These are phyloP conservation scores for Hypericum perforatum DNA, from an alignment of 345 rosid species.

Conservation along the genomic window DNA sequence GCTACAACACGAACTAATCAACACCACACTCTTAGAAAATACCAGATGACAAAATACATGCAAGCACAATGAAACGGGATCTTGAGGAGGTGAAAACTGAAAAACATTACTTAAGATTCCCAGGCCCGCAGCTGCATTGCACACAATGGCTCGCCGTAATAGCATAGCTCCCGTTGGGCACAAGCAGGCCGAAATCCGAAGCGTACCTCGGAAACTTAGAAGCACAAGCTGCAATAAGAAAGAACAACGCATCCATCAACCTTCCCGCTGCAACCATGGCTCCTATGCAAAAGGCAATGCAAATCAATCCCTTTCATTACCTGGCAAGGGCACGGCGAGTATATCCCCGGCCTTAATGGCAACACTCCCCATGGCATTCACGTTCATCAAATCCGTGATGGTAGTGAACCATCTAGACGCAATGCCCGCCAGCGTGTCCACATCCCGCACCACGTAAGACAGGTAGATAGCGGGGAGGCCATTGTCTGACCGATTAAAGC, in stretches of 20 bases:
- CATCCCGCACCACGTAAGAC: constrained; percentile 64
- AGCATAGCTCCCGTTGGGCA: constrained; percentile 89
- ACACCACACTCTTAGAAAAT: constrained; percentile 7
- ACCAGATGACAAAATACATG: constrained; percentile 6
- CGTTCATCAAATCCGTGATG: constrained; percentile 81
- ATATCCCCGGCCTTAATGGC: constrained; percentile 65
- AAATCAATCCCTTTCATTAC: constrained; percentile 15
- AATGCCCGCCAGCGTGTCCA: constrained; percentile 60
- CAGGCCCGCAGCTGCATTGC: constrained; percentile 88
- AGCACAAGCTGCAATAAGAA: constrained; percentile 63
- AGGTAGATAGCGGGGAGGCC: constrained; percentile 69
- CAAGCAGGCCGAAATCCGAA: constrained; percentile 61
- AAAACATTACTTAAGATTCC: constrained; percentile 72
- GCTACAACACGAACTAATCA: constrained; percentile 24
- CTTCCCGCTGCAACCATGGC: neutral
- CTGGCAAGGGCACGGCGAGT: constrained; percentile 76
- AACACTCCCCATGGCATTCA: constrained; percentile 84
- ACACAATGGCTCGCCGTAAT: constrained; percentile 91
- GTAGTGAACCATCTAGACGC: constrained; percentile 66
- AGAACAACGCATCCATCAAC: constrained; percentile 2
- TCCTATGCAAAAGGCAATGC: neutral
- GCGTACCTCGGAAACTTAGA: constrained; percentile 73
- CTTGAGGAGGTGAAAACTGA: neutral
- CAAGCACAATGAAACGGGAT: neutral
- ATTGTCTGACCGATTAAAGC: constrained; percentile 82